Base-by-base conservation (phyloP, 495 filamentous ascomycete genomes). In the Podospora australis region DNA sequence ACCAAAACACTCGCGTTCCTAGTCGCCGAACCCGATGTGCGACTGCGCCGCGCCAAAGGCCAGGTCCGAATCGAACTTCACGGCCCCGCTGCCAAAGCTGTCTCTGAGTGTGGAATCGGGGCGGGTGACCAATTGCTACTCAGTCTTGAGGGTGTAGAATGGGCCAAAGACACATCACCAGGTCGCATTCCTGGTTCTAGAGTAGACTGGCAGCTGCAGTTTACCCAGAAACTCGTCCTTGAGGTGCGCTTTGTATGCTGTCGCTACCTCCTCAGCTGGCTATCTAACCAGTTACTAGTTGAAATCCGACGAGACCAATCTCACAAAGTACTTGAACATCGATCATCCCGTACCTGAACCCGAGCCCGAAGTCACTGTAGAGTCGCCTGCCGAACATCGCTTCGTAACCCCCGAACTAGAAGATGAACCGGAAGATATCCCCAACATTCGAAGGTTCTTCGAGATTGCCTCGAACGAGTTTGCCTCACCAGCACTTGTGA, bases 11-110 rank as follows among this genome's bases (percentile, higher is more conserved):
- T 87, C 52, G 81, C 88, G 41, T 78, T 98, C 24, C 77, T 89
- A 2, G 74, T 96, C 4, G 84, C 85, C 9, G 92, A 96, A 47
- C 81, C 84, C 20, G 90, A 98, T 58, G 87, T 92, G 56, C 84
- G 88, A 32, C 78, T 95, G 26, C 88, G 92, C 16, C 75, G 77
- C 19, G 71, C 70, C 24, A 84, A 79, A 50, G 92, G 92, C 14
- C 89, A 95, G 66, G 82, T 95, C n/a, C 79, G 88, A 10, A 74
- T 90, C 26, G 73, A 82, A 38, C 89, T 98, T 55, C 72, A 72
- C n/a, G 88, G 86, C 0, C 62, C 74, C 11, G 78, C 79, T 51
- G 92, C 88, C 16, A 78, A 81, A 57, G 75, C 72, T n/a, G 75
- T 92, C 16, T 79, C 81, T 8, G 73, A 74, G 36, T 73, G 70